Evolutionary conservation across 306 rosid genomes (phyloP).

Genomic region (cucumber (Cucumis sativus)): Cucumber_9930_V3 NC_026661.2:18459001-18459500

Average conservation of each 20-base stretch:
- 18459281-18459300: conserved; percentile 12
- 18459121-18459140: not conserved
- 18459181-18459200: not conserved
- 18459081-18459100: not conserved
- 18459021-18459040: not conserved
- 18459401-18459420: conserved; percentile 15
- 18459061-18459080: not conserved
- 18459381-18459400: conserved; percentile 14
- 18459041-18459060: not conserved
- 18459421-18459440: conserved; percentile 52
- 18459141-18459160: not conserved
- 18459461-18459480: conserved; percentile 13
- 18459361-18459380: conserved; percentile 22
- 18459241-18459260: not conserved
- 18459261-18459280: not conserved
- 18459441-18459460: conserved; percentile 36
- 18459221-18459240: not conserved
- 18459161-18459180: not conserved
- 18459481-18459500: conserved; percentile 6
- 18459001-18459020: too few relatives aligned
- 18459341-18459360: conserved; percentile 10
- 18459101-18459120: not conserved
- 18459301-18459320: not conserved
- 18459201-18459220: not conserved
- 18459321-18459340: not conserved